Evolutionary conservation across 2,329 filamentous ascomycete species (phyloP).

Genomic region (Pyricularia pennisetigena): DNA sequence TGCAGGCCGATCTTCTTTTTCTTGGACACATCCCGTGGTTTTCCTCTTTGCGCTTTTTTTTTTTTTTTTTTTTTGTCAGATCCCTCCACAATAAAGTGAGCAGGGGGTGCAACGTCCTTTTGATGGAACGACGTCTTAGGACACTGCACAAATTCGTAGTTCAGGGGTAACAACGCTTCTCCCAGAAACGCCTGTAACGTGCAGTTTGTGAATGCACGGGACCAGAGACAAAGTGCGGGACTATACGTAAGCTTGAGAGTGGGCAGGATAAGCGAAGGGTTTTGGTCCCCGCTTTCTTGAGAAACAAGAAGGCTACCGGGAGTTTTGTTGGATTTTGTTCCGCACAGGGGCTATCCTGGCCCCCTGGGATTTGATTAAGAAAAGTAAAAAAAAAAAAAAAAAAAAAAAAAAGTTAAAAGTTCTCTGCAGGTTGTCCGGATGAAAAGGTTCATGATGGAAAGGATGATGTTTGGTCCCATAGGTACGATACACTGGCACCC

Average conservation of each 20-base stretch:
- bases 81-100: neutral
- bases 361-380: neutral
- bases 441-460: neutral
- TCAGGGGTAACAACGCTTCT: neutral
- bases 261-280: neutral
- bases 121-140: neutral
- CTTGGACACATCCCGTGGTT: neutral
- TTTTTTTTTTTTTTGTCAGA: neutral
- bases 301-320: neutral
- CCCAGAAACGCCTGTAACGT: neutral
- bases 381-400: neutral
- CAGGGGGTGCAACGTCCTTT: neutral
- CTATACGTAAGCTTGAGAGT: neutral
- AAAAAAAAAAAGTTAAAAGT: neutral
- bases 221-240: neutral
- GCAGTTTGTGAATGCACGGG: neutral
- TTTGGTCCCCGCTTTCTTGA: neutral
- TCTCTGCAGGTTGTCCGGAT: neutral
- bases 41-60: neutral
- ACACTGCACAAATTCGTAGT: neutral
- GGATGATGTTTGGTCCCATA: neutral
- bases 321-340: neutral
- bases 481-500: neutral
- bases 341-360: neutral
- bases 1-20: neutral